Base-by-base conservation (phyloP, 176 grass and related monocot genomes). In the Oryza glumipatula region DNA sequence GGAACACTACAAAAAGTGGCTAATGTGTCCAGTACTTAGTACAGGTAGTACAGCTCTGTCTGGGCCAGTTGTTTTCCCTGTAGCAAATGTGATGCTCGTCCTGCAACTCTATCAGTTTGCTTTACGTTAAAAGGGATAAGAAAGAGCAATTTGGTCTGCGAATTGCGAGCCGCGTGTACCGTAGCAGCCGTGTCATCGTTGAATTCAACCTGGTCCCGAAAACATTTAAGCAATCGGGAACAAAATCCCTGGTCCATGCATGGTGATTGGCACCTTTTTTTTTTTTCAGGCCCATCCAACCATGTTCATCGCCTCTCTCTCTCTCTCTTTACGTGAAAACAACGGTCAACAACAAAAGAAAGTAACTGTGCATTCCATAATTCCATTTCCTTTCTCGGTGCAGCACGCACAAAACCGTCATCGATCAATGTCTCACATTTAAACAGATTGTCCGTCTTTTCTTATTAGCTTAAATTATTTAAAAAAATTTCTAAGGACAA, bases 171-270 rank as follows among this genome's bases (percentile, higher is more conserved):
- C 22, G 61, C 69, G 68, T 67, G 76, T 80, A 36, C 22, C 6
- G 19, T 6, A 21, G 67, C 15, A n/a, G 38, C 26, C 54, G 70
- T 12, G 60, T n/a, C 17, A n/a, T 74, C 35, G 88, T 82, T 86
- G 84, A 83, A 70, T 90, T 90, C 88, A 83, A 79, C 74, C 39
- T 44, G 74, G 79, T 70, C 88, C 84, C 68, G 6, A 10, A 13
- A 76, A 39, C 77, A 17, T 82, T 79, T 81, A 64, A 10, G 70
- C 74, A 75, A 76, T 64, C 21, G 48, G 70, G 26, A 84, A 74
- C 16, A 36, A 54, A 65, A 81, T 76, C 30, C 15, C 61, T 23
- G 80, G 84, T 69, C 68, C 82, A 39, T 74, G 83, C 80, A 72
- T 58, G 88, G 83, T 60, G 72, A 86, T 78, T 83, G 74, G 60